A percentile compares a stretch with the other conserved stretches of the same genome.
Evolutionary conservation across 257 asterid species (phyloP).

Genomic region (Echium plantagineum): DNA sequence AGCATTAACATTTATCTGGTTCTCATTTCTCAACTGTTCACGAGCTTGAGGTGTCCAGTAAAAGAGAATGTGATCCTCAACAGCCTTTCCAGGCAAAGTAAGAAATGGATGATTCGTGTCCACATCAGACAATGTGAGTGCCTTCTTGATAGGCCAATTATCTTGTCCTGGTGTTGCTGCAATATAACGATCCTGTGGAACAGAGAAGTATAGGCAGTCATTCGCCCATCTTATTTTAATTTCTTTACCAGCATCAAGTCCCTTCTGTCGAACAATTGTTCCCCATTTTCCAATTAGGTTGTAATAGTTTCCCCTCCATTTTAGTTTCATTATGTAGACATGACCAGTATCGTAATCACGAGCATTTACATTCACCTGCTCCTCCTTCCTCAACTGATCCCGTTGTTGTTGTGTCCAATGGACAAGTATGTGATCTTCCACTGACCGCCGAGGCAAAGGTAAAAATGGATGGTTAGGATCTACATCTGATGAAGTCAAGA

Average conservation of each 20-base stretch:
- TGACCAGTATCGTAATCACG: conserved; percentile 73
- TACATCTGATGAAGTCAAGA: conserved; percentile 61
- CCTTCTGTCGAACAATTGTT: conserved; percentile 50
- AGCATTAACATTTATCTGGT: conserved; percentile 61
- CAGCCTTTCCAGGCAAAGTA: conserved; percentile 77
- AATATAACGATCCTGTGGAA: conserved; percentile 43
- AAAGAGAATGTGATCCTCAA: conserved; percentile 63
- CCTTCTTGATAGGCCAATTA: conserved; percentile 70
- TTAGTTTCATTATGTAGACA: conserved; percentile 56
- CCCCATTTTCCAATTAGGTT: conserved; percentile 81
- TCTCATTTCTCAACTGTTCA: conserved; percentile 57
- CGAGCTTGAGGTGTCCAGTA: conserved; percentile 57
- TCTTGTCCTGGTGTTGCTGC: conserved; percentile 43
- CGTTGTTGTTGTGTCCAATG: conserved; percentile 62
- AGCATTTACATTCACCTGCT: conserved; percentile 55
- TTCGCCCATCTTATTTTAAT: conserved; percentile 56
- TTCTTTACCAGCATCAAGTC: conserved; percentile 71
- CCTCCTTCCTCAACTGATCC: conserved; percentile 60
- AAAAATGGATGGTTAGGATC: conserved; percentile 79
- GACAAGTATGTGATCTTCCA: conserved; percentile 68
- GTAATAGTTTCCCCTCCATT: conserved; percentile 66
- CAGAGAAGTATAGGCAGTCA: conserved; percentile 63
- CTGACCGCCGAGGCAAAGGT: conserved; percentile 66
- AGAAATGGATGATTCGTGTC: conserved; percentile 84
- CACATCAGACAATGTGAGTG: conserved; percentile 70